phyloP scores from a whole-genome alignment of 1,284 basidiomycete genomes.

The Moniliella sp. region DNA sequence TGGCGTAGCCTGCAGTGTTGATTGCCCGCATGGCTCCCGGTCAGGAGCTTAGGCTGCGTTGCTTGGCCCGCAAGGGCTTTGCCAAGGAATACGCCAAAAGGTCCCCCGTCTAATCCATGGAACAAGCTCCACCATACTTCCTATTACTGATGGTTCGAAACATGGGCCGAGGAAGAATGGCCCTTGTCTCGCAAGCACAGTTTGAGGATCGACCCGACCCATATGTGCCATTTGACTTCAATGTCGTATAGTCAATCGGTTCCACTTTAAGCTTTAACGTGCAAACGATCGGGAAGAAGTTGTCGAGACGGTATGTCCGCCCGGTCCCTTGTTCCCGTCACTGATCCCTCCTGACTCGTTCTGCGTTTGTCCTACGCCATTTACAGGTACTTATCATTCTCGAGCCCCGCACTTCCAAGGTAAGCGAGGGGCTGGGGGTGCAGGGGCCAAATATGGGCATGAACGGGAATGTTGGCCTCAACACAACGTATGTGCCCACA shows the following conservation, averaged over 20 bases:
- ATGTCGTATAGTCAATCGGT: too few species aligned
- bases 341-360: too few species aligned
- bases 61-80: conserved; percentile 88
- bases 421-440: conserved; percentile 27
- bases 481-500: too few species aligned
- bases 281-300: conserved; percentile 27
- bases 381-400: conserved; percentile 19
- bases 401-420: conserved; percentile 24
- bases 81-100: conserved; percentile 98
- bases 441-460: too few species aligned
- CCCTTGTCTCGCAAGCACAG: conserved; percentile 12
- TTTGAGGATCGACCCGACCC: conserved; percentile 25
- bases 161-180: conserved; percentile 1
- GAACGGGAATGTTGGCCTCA: too few species aligned
- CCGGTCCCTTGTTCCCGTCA: too few species aligned
- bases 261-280: conserved; percentile 33
- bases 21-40: conserved; percentile 81
- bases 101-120: conserved; percentile 90
- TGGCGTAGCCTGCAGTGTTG: conserved; percentile 40
- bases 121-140: conserved; percentile 89
- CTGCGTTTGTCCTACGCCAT: not conserved
- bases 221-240: too few species aligned
- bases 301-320: conserved; percentile 17
- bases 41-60: conserved; percentile 66
- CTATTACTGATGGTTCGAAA: conserved; percentile 85